Conservation (phyloP, 352 stramenopile species). For the Phytophthora cryptogea region DNA sequence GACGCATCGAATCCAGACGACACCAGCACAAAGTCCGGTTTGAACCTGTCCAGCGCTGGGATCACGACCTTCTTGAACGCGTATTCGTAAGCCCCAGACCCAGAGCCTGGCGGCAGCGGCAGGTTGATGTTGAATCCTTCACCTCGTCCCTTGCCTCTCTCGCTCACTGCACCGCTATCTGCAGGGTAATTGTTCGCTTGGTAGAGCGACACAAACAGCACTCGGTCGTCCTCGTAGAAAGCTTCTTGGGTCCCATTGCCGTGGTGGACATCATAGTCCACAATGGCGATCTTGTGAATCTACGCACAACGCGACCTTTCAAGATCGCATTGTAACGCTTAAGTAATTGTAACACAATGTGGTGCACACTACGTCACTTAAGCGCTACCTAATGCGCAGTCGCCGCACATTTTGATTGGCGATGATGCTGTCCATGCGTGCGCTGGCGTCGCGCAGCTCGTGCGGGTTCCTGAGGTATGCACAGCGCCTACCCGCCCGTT, state of each 20-base stretch:
- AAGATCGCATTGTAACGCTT: slow-evolving; percentile 6
- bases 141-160: slow-evolving; percentile 45
- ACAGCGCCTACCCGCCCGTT: slow-evolving; percentile 3
- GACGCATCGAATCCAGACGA: slow-evolving; percentile 81
- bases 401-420: slow-evolving; percentile 32
- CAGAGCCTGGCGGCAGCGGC: slow-evolving; percentile 83
- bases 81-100: slow-evolving; percentile 69
- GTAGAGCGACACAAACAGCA: slow-evolving; percentile 82
- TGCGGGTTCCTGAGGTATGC: slow-evolving; percentile 3
- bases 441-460: slow-evolving; percentile 22
- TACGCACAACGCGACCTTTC: slow-evolving; percentile 10
- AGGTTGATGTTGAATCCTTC: slow-evolving; percentile 81
- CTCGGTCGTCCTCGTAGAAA: slow-evolving; percentile 76
- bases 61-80: slow-evolving; percentile 71
- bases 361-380: background rate
- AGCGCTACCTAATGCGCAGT: background rate
- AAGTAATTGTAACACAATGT: background rate
- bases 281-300: slow-evolving; percentile 91
- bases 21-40: slow-evolving; percentile 80
- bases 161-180: slow-evolving; percentile 46
- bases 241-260: slow-evolving; percentile 96
- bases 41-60: slow-evolving; percentile 69
- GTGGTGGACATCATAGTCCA: slow-evolving; percentile 97
- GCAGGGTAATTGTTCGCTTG: slow-evolving; percentile 86
- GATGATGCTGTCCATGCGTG: slow-evolving; percentile 27